A percentile compares a stretch with the other conserved stretches of the same genome.
Conservation (phyloP, 2,329 filamentous ascomycete genomes). For the Remersonia thermophila region DNA sequence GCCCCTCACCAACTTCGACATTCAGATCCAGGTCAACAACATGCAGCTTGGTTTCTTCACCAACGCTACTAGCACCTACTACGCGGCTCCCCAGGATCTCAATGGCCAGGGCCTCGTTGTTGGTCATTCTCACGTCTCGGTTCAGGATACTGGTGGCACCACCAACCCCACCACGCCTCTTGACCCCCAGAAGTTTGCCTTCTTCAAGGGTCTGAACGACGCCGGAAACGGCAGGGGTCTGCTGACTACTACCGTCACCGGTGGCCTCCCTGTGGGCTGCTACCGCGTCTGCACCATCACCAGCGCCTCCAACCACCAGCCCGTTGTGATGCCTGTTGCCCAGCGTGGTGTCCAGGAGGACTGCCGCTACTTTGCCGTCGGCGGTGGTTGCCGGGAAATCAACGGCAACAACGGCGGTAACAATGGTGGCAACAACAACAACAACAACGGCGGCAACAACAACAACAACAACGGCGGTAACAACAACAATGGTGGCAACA, state of each 20-base stretch:
- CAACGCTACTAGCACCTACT: slow-evolving; percentile 48
- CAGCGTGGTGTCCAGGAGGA: slow-evolving; percentile 57
- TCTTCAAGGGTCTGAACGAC: slow-evolving; percentile 58
- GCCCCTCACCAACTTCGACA: slow-evolving; percentile 37
- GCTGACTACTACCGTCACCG: slow-evolving; percentile 39
- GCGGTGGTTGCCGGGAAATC: slow-evolving; percentile 13
- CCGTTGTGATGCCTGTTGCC: slow-evolving; percentile 53
- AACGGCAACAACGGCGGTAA: slow-evolving; percentile 10
- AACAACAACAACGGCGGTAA: slow-evolving; percentile 12
- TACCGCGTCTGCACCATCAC: slow-evolving; percentile 56
- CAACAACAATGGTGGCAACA: slow-evolving; percentile 10
- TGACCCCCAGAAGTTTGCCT: slow-evolving; percentile 42
- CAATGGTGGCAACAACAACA: slow-evolving; percentile 13
- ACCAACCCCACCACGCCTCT: slow-evolving; percentile 40
- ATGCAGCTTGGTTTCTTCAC: slow-evolving; percentile 47
- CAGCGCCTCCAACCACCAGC: slow-evolving; percentile 52
- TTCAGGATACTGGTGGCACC: slow-evolving; percentile 41
- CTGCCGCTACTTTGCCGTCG: slow-evolving; percentile 48
- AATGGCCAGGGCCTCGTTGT: slow-evolving; percentile 38
- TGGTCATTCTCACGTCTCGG: slow-evolving; percentile 49
- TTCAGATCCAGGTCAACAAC: slow-evolving; percentile 37
- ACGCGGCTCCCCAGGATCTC: slow-evolving; percentile 46
- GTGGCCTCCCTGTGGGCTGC: slow-evolving; percentile 48
- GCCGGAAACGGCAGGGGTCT: slow-evolving; percentile 42
- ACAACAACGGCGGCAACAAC: slow-evolving; percentile 15